A percentile compares a stretch with the other conserved stretches of the same genome.
phyloP scores from a whole-genome alignment of 306 rosid genomes.

The Lathyrus tuberosus region DNA sequence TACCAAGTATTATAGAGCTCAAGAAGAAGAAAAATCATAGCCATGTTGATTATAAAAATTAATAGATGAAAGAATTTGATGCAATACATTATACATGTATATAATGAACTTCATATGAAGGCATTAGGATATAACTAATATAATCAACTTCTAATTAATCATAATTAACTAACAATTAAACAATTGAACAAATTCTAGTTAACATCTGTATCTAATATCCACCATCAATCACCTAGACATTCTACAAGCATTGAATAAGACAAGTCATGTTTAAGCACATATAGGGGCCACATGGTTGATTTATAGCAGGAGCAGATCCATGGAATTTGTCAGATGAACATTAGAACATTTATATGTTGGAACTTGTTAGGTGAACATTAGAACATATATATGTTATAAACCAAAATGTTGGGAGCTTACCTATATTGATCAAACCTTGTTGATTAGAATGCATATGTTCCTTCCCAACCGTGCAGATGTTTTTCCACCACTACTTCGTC shows the following conservation, averaged over 20 bases:
- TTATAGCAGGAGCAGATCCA: not conserved
- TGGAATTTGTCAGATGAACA: not conserved
- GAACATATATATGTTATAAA: not conserved
- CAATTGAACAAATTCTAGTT: no score
- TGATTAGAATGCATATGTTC: constrained; percentile 3
- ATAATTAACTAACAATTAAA: no score
- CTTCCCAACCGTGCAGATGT: constrained; percentile 17
- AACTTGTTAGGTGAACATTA: constrained; percentile 16
- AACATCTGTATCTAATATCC: no score
- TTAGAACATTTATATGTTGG: no score
- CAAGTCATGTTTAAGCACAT: not conserved
- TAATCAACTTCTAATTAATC: no score
- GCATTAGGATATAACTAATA: no score
- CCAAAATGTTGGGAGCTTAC: constrained; percentile 10
- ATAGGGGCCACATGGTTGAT: constrained; percentile 4
- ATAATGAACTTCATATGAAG: no score
- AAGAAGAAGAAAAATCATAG: no score
- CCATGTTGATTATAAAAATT: no score
- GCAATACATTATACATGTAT: no score
- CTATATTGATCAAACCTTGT: constrained; percentile 1
- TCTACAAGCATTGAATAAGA: not conserved
- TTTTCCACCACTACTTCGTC: not conserved
- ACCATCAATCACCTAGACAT: not conserved
- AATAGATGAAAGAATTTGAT: no score
- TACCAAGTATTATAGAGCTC: no score